Conservation (phyloP, 2,329 filamentous ascomycete species). For the Xylaria sp. region DNA sequence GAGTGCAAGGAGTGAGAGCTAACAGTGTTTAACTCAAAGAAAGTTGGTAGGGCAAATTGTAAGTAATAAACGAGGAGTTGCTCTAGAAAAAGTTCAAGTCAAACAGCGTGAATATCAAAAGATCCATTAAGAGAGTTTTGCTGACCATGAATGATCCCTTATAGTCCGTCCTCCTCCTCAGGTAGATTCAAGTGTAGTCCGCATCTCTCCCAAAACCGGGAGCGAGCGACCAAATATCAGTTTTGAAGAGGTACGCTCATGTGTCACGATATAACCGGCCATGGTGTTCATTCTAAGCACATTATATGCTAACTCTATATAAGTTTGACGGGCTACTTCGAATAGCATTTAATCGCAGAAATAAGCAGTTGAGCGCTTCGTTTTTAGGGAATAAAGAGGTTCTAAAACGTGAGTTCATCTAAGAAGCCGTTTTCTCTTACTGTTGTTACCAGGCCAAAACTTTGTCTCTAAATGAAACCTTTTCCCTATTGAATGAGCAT, state of each 20-base stretch:
- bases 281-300: background rate
- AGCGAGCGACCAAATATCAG: conserved; percentile 82
- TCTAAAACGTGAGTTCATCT: conserved; percentile 32
- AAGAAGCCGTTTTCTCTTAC: background rate
- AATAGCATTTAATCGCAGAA: conserved; percentile 83
- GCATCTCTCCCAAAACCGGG: conserved; percentile 87
- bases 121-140: background rate
- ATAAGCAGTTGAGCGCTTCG: conserved; percentile 81
- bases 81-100: background rate
- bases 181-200: conserved; percentile 84
- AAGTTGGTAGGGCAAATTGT: conserved; percentile 93
- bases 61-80: conserved; percentile 8
- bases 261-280: background rate
- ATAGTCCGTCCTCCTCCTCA: conserved; percentile 81
- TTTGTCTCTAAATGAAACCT: conserved; percentile 51
- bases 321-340: conserved; percentile 73
- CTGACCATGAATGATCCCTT: background rate
- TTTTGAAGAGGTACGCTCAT: conserved; percentile 76
- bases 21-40: conserved; percentile 53
- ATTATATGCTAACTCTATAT: conserved; percentile 14
- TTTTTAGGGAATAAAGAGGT: conserved; percentile 40
- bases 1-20: background rate
- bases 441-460: background rate
- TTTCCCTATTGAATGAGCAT: conserved; percentile 63
- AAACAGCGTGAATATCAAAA: background rate